Evolutionary conservation across 306 rosid species (phyloP).

Genomic region (Macrotyloma uniflorum): DNA sequence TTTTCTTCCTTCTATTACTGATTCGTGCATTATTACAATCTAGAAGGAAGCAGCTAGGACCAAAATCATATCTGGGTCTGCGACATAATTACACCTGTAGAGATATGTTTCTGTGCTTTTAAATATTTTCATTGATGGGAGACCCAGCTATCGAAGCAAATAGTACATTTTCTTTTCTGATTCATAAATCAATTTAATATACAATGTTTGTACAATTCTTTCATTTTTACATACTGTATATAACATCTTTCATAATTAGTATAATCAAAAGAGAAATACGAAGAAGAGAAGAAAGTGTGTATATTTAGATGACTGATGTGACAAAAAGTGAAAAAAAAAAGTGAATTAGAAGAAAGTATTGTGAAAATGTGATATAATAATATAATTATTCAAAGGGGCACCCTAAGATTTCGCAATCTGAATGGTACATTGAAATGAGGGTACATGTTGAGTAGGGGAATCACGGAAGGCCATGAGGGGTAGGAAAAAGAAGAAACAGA

Average conservation of each 20-base stretch:
- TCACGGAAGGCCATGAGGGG: background rate
- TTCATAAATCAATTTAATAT: background rate
- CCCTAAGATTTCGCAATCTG: constrained; percentile 28
- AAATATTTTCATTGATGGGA: constrained; percentile 2
- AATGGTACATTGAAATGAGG: constrained; percentile 16
- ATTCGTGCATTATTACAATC: constrained; percentile 32
- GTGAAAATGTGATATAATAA: background rate
- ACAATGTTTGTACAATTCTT: background rate
- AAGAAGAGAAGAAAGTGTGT: background rate
- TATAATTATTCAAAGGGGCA: background rate
- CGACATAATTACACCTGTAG: constrained; percentile 20
- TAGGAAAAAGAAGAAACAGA: constrained; percentile 20
- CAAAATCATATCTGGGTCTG: constrained; percentile 18
- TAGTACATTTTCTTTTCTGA: background rate
- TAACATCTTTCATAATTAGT: too few species aligned
- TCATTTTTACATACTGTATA: background rate
- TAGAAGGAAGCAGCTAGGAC: constrained; percentile 38
- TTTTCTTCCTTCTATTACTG: constrained; percentile 1
- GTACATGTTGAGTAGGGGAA: constrained; percentile 14
- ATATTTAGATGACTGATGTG: background rate
- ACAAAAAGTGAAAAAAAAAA: background rate
- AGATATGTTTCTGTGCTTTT: constrained; percentile 27
- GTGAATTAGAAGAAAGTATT: background rate
- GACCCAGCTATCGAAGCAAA: constrained; percentile 4
- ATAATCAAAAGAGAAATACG: too few species aligned